Evolutionary conservation across 1,284 basidiomycete genomes (phyloP).

Genomic region (Kalmanozyma brasiliensis): DNA sequence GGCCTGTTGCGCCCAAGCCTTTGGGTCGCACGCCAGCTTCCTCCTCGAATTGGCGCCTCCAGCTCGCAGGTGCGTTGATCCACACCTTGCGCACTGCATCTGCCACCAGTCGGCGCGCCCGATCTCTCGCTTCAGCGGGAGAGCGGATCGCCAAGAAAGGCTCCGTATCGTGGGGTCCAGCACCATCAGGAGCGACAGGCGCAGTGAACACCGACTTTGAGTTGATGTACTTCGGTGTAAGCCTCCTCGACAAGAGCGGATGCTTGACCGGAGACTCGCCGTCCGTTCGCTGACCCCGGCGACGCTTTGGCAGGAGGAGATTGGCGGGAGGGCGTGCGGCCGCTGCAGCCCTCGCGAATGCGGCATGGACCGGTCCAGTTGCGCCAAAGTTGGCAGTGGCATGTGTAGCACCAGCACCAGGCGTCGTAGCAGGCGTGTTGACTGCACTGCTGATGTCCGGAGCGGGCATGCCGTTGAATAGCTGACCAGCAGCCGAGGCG

Average conservation of each 20-base stretch:
- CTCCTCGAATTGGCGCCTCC: constrained; percentile 62
- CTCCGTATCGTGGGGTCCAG: constrained; percentile 47
- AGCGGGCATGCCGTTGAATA: constrained; percentile 57
- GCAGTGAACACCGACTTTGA: constrained; percentile 51
- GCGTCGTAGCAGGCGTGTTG: constrained; percentile 62
- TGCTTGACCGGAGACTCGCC: constrained; percentile 4
- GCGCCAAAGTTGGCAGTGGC: constrained; percentile 48
- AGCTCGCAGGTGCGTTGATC: constrained; percentile 62
- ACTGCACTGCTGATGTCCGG: constrained; percentile 59
- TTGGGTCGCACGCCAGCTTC: constrained; percentile 41
- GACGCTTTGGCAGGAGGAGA: constrained; percentile 41
- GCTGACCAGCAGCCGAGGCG: constrained; percentile 46
- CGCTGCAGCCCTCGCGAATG: constrained; percentile 54
- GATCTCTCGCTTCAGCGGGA: constrained; percentile 56
- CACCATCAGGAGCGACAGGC: constrained; percentile 54
- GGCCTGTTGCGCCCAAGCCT: constrained; percentile 5
- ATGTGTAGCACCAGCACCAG: constrained; percentile 42
- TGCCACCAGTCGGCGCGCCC: constrained; percentile 60
- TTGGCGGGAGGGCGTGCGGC: constrained; percentile 48
- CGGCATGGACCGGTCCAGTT: constrained; percentile 47
- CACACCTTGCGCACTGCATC: constrained; percentile 64
- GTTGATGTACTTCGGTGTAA: constrained; percentile 38
- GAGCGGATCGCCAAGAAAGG: constrained; percentile 64
- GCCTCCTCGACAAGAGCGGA: constrained; percentile 21
- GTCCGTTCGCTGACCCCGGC: constrained; percentile 8